Evolutionary conservation across 2,329 filamentous ascomycete genomes (phyloP), one percentile per base, ranked within the genome.

Genomic region (Myriosclerotinia duriaeana): DNA sequence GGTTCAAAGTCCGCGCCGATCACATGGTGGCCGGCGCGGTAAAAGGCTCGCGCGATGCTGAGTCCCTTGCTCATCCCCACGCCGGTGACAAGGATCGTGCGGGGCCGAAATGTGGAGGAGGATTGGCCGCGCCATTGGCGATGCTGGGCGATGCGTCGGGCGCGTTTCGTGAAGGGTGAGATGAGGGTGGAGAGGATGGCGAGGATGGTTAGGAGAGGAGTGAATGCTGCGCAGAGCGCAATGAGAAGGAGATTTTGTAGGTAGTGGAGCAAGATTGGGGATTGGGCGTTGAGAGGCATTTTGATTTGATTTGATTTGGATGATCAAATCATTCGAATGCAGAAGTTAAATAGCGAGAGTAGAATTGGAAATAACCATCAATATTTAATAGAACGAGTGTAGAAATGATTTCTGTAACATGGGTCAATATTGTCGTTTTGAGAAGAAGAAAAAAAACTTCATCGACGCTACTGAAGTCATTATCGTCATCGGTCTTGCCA

Each of bases 61-160:
- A 93, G 80, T 5, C 89, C 90, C 74, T 92, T 90, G 53, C 85
- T 82, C 84, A 91, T 93, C 55, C 86, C 85, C 3, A 92, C 82
- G 2, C 90, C 90, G 0, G 90, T 92, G 53, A 93, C 83, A 17
- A 93, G 82, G 46, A 93, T 79, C 0, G 84, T 89, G 64, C 69
- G 69, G 9, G 61, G 63, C 3, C 44, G 65, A 36, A 66, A 69
- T 12, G 63, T 53, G 8, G 66, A 53, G 20, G 63, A 64, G 20
- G 68, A 68, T 36, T 26, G 17, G 6, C 40, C 11, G 11, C 71
- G 68, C 72, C 72, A 72, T 70, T 64, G 63, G 30, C 68, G 69
- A 22, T 66, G 66, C 6, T 68, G 65, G 2, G 63, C 53, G 50
- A 71, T 71, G 17, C 68, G 67, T 61, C 68, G 59, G 5, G 61